Percentiles rank a stretch among this genome's conserved stretches.
Conservation (phyloP, 176 grass and related monocot species). For the Oryza glaberrima region DNA sequence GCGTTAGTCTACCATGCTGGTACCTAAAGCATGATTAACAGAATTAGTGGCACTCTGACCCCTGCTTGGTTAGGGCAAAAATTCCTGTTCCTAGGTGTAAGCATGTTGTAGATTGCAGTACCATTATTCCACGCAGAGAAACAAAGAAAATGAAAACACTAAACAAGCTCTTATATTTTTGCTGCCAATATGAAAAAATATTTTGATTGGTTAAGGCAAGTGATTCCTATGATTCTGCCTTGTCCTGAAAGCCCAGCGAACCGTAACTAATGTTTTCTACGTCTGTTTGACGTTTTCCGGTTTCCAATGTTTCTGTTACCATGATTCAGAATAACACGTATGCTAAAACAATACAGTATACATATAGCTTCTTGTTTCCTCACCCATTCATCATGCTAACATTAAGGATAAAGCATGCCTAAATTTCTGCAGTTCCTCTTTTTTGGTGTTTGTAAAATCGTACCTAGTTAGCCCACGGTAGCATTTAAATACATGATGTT, state of each 20-base stretch:
- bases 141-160: neutral
- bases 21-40: conserved; percentile 5
- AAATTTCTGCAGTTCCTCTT: neutral
- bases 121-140: neutral
- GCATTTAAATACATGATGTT: neutral
- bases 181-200: conserved; percentile 3
- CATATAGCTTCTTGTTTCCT: neutral
- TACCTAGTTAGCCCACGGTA: too few relatives aligned
- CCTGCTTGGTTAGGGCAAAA: neutral
- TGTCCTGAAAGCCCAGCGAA: neutral
- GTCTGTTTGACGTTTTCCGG: neutral
- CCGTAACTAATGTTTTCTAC: neutral
- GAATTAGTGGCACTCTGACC: neutral
- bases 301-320: neutral
- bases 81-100: neutral
- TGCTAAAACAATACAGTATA: neutral
- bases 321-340: neutral
- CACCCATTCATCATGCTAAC: neutral
- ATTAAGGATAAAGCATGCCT: neutral
- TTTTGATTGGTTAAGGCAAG: neutral
- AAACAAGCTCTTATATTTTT: neutral
- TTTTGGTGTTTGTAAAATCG: neutral
- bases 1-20: neutral
- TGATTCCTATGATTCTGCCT: neutral
- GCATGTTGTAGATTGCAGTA: neutral